Evolutionary conservation across 2,329 filamentous ascomycete genomes (phyloP).

Genomic region (Chalara sp.): DNA sequence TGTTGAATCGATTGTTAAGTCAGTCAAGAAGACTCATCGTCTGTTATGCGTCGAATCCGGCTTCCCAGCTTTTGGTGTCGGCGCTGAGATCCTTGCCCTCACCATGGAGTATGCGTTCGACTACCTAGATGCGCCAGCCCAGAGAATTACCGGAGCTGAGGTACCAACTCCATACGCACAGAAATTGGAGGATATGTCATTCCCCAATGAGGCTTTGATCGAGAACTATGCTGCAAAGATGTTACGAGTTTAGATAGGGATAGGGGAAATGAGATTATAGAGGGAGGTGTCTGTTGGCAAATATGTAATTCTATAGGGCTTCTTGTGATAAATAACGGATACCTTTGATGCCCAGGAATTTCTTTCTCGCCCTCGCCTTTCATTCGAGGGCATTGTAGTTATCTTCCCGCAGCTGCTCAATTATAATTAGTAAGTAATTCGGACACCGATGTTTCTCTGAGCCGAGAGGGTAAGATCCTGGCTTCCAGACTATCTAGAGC

Average conservation of each 20-base stretch:
- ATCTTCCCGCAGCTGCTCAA: too few species aligned
- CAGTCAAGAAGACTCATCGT: constrained; percentile 96
- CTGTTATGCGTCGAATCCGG: constrained; percentile 91
- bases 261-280: neutral
- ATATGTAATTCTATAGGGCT: constrained; percentile 14
- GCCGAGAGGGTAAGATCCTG: too few species aligned
- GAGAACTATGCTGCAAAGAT: constrained; percentile 85
- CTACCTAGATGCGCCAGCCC: constrained; percentile 89
- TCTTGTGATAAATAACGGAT: constrained; percentile 13
- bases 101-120: constrained; percentile 98
- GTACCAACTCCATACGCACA: constrained; percentile 94
- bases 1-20: constrained; percentile 90
- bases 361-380: neutral
- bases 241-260: constrained; percentile 58
- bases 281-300: neutral
- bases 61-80: constrained; percentile 91
- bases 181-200: constrained; percentile 89
- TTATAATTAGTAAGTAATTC: too few species aligned
- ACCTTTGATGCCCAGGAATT: constrained; percentile 9
- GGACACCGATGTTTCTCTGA: too few species aligned
- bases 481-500: too few species aligned
- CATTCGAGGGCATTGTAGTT: too few species aligned
- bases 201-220: constrained; percentile 86
- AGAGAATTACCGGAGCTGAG: constrained; percentile 92
- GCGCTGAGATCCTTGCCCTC: constrained; percentile 85